Conservation (phyloP, 179 eudicot species). For the Monotropa hypopitys region DNA sequence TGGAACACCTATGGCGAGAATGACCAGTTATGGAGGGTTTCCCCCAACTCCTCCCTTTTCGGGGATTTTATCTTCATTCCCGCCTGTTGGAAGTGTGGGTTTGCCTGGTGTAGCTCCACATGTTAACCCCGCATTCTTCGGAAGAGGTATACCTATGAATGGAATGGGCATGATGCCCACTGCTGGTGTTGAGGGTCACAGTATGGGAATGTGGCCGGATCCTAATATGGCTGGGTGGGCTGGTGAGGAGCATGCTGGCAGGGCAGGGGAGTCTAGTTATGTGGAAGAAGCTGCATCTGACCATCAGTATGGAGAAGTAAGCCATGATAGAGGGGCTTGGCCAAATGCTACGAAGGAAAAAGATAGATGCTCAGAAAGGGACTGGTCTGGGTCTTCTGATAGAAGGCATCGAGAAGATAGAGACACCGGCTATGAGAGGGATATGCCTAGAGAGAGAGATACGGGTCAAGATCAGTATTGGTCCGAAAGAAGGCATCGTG, state of each 20-base stretch:
- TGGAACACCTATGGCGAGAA: slow-evolving; percentile 74
- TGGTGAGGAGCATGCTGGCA: slow-evolving; percentile 65
- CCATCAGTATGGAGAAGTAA: slow-evolving; percentile 61
- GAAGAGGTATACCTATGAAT: slow-evolving; percentile 58
- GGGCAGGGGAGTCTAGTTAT: slow-evolving; percentile 71
- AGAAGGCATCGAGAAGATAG: slow-evolving; percentile 65
- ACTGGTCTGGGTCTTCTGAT: slow-evolving; percentile 71
- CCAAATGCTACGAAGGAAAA: slow-evolving; percentile 50
- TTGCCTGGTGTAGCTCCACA: slow-evolving; percentile 68
- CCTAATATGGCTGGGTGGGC: slow-evolving; percentile 62
- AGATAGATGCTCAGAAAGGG: slow-evolving; percentile 59
- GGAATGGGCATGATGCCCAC: slow-evolving; percentile 61
- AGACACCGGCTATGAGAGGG: slow-evolving; percentile 61
- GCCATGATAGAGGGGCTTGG: slow-evolving; percentile 60
- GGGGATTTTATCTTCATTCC: slow-evolving; percentile 41
- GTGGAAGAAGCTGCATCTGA: slow-evolving; percentile 82
- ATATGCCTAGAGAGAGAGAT: slow-evolving; percentile 52
- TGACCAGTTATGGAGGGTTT: slow-evolving; percentile 64
- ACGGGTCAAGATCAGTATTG: slow-evolving; percentile 34
- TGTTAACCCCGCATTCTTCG: slow-evolving; percentile 65
- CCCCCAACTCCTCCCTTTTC: slow-evolving; percentile 55
- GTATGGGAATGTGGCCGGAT: slow-evolving; percentile 66
- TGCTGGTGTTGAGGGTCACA: slow-evolving; percentile 47
- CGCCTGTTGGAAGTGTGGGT: slow-evolving; percentile 51
- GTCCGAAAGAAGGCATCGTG: slow-evolving; percentile 54